These are phyloP conservation scores for Chlorella sp. DNA, from an alignment of 139 green algal genomes.

Conservation along the genomic window DNA sequence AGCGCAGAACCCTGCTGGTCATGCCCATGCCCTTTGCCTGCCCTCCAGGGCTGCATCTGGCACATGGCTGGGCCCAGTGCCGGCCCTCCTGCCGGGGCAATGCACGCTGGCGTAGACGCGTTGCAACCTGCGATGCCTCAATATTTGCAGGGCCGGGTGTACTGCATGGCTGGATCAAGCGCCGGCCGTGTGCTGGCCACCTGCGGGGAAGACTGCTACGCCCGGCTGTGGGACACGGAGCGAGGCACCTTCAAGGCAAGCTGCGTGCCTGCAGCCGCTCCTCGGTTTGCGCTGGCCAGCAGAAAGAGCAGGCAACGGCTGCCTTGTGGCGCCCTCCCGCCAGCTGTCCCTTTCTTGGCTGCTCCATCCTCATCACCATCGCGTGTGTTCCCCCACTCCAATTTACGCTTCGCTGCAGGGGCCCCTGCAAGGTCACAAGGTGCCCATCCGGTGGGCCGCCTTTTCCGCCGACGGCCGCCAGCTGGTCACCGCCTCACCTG, in stretches of 20 bases:
- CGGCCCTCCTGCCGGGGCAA: too few species aligned
- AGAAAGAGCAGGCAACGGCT: background rate
- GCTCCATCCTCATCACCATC: background rate
- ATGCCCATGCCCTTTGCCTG: too few species aligned
- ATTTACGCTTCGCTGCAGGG: background rate
- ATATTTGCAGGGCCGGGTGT: slow-evolving; percentile 17
- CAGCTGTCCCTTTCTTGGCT: background rate
- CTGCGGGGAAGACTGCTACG: slow-evolving; percentile 32
- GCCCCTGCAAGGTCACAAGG: slow-evolving; percentile 42
- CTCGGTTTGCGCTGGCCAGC: background rate
- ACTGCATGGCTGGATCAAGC: background rate
- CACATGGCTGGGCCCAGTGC: background rate
- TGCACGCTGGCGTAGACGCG: background rate
- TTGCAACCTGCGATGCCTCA: background rate
- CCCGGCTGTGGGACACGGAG: slow-evolving; percentile 49
- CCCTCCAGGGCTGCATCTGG: too few species aligned
- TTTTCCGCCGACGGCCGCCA: slow-evolving; percentile 43
- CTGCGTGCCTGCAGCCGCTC: too few species aligned
- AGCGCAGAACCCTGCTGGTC: too few species aligned
- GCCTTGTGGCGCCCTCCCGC: background rate
- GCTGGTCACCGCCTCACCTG: slow-evolving; percentile 52
- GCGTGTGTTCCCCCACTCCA: background rate
- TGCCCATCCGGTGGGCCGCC: slow-evolving; percentile 45
- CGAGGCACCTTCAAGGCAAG: slow-evolving; percentile 33
- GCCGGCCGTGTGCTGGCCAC: slow-evolving; percentile 15